Base-by-base conservation (phyloP, 2,329 filamentous ascomycete genomes). In the Colletotrichum horii region DNA sequence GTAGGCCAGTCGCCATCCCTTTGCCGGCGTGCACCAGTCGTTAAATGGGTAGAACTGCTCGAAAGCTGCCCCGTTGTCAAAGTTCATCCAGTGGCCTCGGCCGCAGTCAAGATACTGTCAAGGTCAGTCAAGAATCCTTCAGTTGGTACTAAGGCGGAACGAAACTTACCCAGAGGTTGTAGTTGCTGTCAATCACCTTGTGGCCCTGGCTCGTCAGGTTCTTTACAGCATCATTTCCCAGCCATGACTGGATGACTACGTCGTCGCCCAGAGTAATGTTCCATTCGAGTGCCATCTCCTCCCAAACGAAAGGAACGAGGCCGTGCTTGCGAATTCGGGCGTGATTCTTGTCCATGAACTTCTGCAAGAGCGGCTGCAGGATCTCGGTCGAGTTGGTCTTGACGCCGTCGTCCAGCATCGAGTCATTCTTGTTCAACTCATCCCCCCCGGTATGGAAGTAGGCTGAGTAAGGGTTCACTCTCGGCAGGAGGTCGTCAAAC, bases 371-470 rank as follows among this genome's bases (percentile, higher is more conserved):
- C 3, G 95, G 94, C 80, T 91, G 89, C 48, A 98, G 86, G 16
- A 96, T 89, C 2, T 86, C 83, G 0, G 88, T 86, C 70, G 92
- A 87, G 81, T 94, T 95, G 36, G 93, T 94, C 8, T 88, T 83
- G 48, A 98, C 92, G 1, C 91, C 94, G 6, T 93, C 91, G 81
- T 98, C 95, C 14, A 96, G 89, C 55, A 87, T 87, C 81, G 95
- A 96, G 68, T 93, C 91, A 80, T 96, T 93, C 76, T 88, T 88
- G 83, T 97, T 96, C 76, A 97, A 92, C 86, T 98, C 96, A 80
- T 98, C 96, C 70, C 96, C 96, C 60, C 96, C 96, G 1, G 94
- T 94, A 85, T 98, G 95, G 87, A 96, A 97, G 85, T 96, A 91
- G 8, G 91, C 86, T 4, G 93, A 89, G 83, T 95, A 95, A 0